Base-by-base conservation (phyloP, 1,284 basidiomycete species). In the Microstroma glucosiphilum region DNA sequence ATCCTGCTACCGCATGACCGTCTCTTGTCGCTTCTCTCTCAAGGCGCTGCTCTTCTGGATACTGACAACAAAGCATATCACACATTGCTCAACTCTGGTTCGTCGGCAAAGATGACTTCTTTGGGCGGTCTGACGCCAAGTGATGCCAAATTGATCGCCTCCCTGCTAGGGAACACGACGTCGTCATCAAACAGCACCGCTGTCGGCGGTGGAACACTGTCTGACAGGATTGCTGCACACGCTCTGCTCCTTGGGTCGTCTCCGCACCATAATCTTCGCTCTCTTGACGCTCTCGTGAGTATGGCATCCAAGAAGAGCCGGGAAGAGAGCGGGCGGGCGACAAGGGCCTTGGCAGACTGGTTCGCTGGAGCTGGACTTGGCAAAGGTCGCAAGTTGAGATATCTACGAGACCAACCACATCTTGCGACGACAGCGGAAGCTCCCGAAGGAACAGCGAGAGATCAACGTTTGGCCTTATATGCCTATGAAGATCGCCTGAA, bases 401-500 rank as follows among this genome's bases (percentile, higher is more conserved):
- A 76, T 68, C 92, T 98, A 80, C 88, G 89, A 21, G 96, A 98
- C 77, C 94, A 97, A 75, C 88, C 89, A 1, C 60, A 60, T 11
- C 80, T 94, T 19, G 68, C 81, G 12, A 72, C 83, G 2, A 64
- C 61, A 25, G 69, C 79, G 15, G 65, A 56, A 2, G 57, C 68
- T 41, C 60, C 67, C 40, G n/a, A 41, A 2, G 59, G 68, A 41
- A 63, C 64, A 21, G 51, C 21, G 6, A 54, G 25, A 46, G 21
- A 37, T 67, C 41, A 56, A 19, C 19, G 65, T 68, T 81, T 96
- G 0, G 75, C 92, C 11, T 68, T 89, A 2, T 98, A 89, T 87
- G 88, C 89, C 66, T 98, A 94, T 78, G 96, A 99, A 79, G 93
- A 98, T 75, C 93, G 91, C 87, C 81, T 97, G 61, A 99, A 99